phyloP scores from a whole-genome alignment of 805 yeast genomes.

The Cyberlindnera japonica region DNA sequence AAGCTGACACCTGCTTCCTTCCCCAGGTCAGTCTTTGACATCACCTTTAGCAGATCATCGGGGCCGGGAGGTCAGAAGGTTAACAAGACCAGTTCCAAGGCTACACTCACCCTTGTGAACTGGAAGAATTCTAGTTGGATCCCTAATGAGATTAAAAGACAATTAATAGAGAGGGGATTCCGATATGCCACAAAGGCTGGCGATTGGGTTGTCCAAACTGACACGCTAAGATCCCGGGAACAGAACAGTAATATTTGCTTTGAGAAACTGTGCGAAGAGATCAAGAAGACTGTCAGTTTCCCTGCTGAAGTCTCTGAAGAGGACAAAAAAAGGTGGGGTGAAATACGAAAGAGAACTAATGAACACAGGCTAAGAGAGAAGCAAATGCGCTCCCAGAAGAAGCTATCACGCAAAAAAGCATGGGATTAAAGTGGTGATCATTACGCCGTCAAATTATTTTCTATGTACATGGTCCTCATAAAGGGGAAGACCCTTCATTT shows the following conservation, averaged over 20 bases:
- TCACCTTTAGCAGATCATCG: slow-evolving; percentile 55
- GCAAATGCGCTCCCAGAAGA: slow-evolving; percentile 35
- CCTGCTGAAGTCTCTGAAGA: slow-evolving; percentile 44
- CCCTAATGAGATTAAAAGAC: slow-evolving; percentile 47
- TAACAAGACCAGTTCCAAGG: slow-evolving; percentile 64
- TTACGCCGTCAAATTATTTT: slow-evolving; percentile 1
- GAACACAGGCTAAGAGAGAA: slow-evolving; percentile 36
- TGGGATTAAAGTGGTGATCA: slow-evolving; percentile 1
- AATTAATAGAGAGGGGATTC: slow-evolving; percentile 36
- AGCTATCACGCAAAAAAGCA: slow-evolving; percentile 29
- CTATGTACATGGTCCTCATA: slow-evolving; percentile 13
- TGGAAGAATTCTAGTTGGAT: slow-evolving; percentile 56
- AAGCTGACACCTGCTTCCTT: slow-evolving; percentile 31
- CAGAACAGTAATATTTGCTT: slow-evolving; percentile 56
- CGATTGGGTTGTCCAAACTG: slow-evolving; percentile 52
- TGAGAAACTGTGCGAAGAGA: slow-evolving; percentile 50
- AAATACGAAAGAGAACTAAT: slow-evolving; percentile 31
- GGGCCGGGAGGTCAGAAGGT: slow-evolving; percentile 92
- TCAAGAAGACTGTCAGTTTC: slow-evolving; percentile 44
- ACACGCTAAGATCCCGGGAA: slow-evolving; percentile 61
- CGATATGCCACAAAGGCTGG: slow-evolving; percentile 49
- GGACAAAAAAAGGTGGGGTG: slow-evolving; percentile 50
- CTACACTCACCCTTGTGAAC: slow-evolving; percentile 49
- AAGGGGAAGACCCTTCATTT: no score
- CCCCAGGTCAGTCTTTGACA: slow-evolving; percentile 43